phyloP scores from a whole-genome alignment of 176 grass and related monocot species.

The Eragrostis curvula region DNA sequence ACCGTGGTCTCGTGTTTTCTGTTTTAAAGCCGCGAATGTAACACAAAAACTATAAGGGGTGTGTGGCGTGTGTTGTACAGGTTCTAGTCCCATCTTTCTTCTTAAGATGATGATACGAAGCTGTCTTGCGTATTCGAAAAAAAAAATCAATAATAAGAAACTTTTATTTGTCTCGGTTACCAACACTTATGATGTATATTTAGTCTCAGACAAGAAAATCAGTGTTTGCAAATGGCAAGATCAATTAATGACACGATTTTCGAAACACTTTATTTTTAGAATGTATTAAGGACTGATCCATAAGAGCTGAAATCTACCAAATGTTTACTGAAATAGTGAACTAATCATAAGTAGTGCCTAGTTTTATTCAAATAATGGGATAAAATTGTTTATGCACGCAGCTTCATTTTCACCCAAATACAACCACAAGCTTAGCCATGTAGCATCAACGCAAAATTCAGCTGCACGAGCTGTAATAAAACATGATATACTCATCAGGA shows the following conservation, averaged over 20 bases:
- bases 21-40: too few species aligned
- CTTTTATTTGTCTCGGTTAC: background rate
- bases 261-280: background rate
- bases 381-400: background rate
- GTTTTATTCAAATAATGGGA: background rate
- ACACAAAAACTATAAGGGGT: too few species aligned
- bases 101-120: too few species aligned
- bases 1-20: too few species aligned
- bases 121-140: too few species aligned
- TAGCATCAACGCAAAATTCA: background rate
- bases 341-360: background rate
- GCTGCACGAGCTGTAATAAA: conserved; percentile 8
- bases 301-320: too few species aligned
- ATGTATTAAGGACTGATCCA: conserved; percentile 14
- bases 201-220: conserved; percentile 2
- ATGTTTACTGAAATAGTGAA: conserved; percentile 2
- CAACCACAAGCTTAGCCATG: background rate
- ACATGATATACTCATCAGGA: background rate
- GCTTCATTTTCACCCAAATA: background rate
- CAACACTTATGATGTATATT: conserved; percentile 16
- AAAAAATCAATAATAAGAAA: background rate
- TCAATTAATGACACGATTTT: background rate
- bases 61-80: too few species aligned
- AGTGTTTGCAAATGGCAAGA: background rate
- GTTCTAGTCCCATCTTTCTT: too few species aligned